Conservation (phyloP, 106 monocot genomes). For the Platanthera guangdongensis region DNA sequence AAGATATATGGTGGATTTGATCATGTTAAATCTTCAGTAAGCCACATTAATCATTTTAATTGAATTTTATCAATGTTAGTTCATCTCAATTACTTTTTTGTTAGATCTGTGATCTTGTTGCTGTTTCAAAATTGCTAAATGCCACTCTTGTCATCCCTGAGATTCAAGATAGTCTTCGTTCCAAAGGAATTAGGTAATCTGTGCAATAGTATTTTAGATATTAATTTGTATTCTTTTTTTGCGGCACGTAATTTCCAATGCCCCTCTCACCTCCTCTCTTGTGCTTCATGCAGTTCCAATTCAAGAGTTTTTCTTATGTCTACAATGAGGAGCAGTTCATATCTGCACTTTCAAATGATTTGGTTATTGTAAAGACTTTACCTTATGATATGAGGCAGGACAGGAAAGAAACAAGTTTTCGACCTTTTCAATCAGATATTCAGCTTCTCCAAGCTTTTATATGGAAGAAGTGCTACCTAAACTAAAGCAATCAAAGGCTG, state of each 20-base stretch:
- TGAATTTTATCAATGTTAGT: background rate
- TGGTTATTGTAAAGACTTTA: slow-evolving; percentile 64
- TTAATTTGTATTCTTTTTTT: background rate
- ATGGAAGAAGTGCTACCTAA: slow-evolving; percentile 61
- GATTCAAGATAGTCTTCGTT: slow-evolving; percentile 65
- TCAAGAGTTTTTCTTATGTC: slow-evolving; percentile 89
- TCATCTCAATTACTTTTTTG: slow-evolving; percentile 23
- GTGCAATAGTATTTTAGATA: background rate
- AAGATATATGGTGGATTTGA: slow-evolving; percentile 93
- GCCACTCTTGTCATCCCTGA: slow-evolving; percentile 92
- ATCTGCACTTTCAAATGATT: slow-evolving; percentile 62
- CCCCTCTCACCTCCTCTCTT: background rate
- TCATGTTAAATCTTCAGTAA: slow-evolving; percentile 73
- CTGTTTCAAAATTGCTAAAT: slow-evolving; percentile 76
- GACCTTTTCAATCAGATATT: slow-evolving; percentile 41
- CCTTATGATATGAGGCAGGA: slow-evolving; percentile 58
- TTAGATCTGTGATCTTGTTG: slow-evolving; percentile 90
- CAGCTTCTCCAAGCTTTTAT: slow-evolving; percentile 52
- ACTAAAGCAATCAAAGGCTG: slow-evolving; percentile 63
- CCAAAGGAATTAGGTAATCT: slow-evolving; percentile 72
- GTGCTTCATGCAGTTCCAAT: slow-evolving; percentile 45
- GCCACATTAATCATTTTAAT: slow-evolving; percentile 13
- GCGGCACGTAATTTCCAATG: background rate
- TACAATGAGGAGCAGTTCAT: slow-evolving; percentile 87
- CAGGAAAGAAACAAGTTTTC: slow-evolving; percentile 73